A percentile compares a stretch with the other conserved stretches of the same genome.
These are phyloP conservation scores for Cylindrotheca closterium DNA, from an alignment of 108 stramenopile genomes.

Conservation along the genomic window DNA sequence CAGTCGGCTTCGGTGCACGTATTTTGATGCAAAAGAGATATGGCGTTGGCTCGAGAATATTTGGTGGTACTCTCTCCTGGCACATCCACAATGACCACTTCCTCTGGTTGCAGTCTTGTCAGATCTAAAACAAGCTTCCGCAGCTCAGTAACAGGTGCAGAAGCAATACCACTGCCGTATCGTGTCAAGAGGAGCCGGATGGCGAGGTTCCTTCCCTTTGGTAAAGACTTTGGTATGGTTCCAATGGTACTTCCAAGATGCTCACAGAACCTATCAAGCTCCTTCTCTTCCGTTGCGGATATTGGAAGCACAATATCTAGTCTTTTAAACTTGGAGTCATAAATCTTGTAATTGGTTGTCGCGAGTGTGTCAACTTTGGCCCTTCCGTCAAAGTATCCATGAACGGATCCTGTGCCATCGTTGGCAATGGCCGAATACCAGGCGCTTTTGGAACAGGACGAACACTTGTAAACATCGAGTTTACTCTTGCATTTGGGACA, in stretches of 20 bases:
- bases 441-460: too few species aligned
- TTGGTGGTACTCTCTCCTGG: constrained; percentile 3
- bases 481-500: too few species aligned
- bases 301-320: constrained; percentile 27
- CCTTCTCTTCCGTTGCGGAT: constrained; percentile 21
- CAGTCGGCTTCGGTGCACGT: constrained; percentile 25
- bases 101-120: constrained; percentile 7
- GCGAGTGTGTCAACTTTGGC: too few species aligned
- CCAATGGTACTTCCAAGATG: constrained; percentile 16
- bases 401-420: too few species aligned
- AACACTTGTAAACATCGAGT: too few species aligned
- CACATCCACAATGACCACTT: constrained; percentile 16
- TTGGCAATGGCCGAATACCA: too few species aligned
- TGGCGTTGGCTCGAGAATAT: constrained; percentile 31
- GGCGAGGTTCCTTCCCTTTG: constrained; percentile 12
- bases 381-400: too few species aligned
- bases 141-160: constrained; percentile 3
- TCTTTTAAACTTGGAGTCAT: too few species aligned
- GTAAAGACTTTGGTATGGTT: constrained; percentile 14
- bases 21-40: constrained; percentile 22
- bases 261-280: constrained; percentile 12
- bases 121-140: constrained; percentile 1
- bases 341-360: too few species aligned
- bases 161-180: constrained; percentile 5
- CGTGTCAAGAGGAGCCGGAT: constrained; percentile 25